Evolutionary conservation across 1,139 yeast species (phyloP), one percentile per base, ranked within the genome.

Genomic region (Torulaspora pretoriensis): DNA sequence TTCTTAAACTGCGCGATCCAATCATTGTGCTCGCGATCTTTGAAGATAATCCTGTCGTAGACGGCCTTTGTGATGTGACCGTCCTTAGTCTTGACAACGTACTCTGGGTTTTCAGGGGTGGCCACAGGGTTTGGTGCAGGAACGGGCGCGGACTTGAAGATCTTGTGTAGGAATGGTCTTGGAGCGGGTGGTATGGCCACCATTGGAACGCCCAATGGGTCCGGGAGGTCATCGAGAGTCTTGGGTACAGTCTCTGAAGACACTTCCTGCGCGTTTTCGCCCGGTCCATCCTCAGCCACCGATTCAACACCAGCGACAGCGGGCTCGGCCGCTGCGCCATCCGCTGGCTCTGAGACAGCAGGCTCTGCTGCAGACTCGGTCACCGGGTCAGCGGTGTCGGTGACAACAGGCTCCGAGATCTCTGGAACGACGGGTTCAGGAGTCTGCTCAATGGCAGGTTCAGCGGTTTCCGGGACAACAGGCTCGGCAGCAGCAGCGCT

Each of bases 51-150:
- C 39, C 53, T 52, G 42, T 63, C 66, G 44, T 58, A 57, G 7
- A 63, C 53, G 1, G 61, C 58, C 46, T 60, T 60, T 8, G 65
- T 59, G 16, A 62, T 38, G 40, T 55, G 48, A 9, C 54, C 52
- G n/a, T 54, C 49, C 12, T 51, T 51, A 2, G 62, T 53, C 29
- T 52, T 55, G 10, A 61, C 60, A 8, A 63, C 48, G 22, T 43
- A 28, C 43, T 63, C 67, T 6, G 60, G 63, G 27, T 60, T 56
- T 14, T 60, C 59, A 3, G 64, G 63, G 8, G 62, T 54, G 1
- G 67, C 66, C 12, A 53, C 42, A 22, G 62, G 64, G 35, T 49
- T 45, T 8, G 40, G 38, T n/a, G 37, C 40, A 8, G 41, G 27
- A 10, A 37, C 40, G 8, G 47, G 38, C 13, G 33, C 25, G 16